phyloP scores from a whole-genome alignment of 352 stramenopile genomes.

The Phytophthora nicotianae region DNA sequence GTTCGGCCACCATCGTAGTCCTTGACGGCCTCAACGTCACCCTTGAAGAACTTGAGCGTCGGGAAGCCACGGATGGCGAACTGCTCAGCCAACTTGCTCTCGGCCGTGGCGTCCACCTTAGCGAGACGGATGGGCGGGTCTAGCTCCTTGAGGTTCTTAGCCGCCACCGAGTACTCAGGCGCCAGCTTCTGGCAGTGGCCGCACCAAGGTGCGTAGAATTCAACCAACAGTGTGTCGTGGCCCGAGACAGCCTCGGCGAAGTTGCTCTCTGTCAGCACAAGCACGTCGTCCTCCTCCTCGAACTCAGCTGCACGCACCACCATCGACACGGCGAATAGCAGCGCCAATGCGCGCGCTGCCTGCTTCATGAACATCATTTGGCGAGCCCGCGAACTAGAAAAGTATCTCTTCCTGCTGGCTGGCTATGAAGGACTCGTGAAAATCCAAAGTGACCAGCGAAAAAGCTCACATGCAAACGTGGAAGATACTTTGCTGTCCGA shows the following conservation, averaged over 20 bases:
- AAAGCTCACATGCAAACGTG: not conserved
- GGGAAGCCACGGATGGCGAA: conserved; percentile 90
- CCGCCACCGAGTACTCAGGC: conserved; percentile 90
- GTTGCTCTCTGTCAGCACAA: conserved; percentile 92
- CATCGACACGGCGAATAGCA: conserved; percentile 57
- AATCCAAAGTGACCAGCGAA: conserved; percentile 49
- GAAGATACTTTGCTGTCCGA: conserved; percentile 9
- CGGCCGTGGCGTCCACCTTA: conserved; percentile 89
- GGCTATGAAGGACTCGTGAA: conserved; percentile 32
- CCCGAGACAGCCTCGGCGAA: conserved; percentile 88
- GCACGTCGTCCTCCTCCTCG: conserved; percentile 91
- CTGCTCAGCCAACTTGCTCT: conserved; percentile 81
- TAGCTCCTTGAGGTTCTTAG: conserved; percentile 78
- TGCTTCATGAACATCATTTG: conserved; percentile 71
- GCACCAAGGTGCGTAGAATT: conserved; percentile 96
- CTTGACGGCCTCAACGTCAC: conserved; percentile 77
- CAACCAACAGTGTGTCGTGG: conserved; percentile 89
- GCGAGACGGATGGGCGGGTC: conserved; percentile 81
- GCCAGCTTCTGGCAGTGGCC: conserved; percentile 94
- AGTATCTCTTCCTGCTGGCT: conserved; percentile 13
- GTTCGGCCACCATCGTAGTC: conserved; percentile 90
- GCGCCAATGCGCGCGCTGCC: conserved; percentile 43
- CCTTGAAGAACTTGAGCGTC: conserved; percentile 94
- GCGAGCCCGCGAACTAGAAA: conserved; percentile 5
- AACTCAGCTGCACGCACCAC: conserved; percentile 55